Evolutionary conservation across 164 flowering plant species (phyloP), one percentile per base, ranked within the genome.

Genomic region (Hamamelis virginiana): DNA sequence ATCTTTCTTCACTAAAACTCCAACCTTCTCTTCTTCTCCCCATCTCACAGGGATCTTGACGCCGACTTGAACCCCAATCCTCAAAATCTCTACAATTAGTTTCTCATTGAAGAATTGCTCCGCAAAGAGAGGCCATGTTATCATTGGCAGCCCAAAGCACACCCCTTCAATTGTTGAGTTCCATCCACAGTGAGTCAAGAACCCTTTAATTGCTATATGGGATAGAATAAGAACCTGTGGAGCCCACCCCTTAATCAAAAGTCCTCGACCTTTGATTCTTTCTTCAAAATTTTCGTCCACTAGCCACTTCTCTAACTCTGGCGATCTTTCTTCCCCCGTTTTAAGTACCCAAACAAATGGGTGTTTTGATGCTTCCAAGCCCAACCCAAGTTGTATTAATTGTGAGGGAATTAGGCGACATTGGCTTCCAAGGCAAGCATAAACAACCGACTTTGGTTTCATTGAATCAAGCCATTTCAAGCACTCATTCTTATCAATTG

Each of bases 81-180:
- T 15, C 47, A 64, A 64, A 47, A 64, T 48, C 10, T 64, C 57
- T 3, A 64, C 67, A 23, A 64, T 27, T 19, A 64, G n/a, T 52
- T 64, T 64, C 57, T 64, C 67, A 44, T 65, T 65, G 26, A 65
- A 16, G 44, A 65, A 65, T 8, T 65, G 68, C 44, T 65, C 59
- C 2, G 68, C 68, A 33, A 65, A 65, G 26, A 65, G 43, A 51
- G 68, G 68, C 28, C 68, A 65, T 3, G 55, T 48, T 23, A 51
- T 51, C 44, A 65, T 28, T 8, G 68, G 68, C 26, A 65, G 59
- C 27, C 68, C 68, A 5, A 21, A 14, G 43, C 68, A 50, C 10
- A 65, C 5, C n/a, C 46, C 68, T 65, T 65, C 68, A 5, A 65
- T 28, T 1, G 68, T 51, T 28, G 68, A 65, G 57, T 65, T 65